Evolutionary conservation across 1,284 basidiomycete species (phyloP), one percentile per base, ranked within the genome.

Genomic region (Amylostereum chailletii): DNA sequence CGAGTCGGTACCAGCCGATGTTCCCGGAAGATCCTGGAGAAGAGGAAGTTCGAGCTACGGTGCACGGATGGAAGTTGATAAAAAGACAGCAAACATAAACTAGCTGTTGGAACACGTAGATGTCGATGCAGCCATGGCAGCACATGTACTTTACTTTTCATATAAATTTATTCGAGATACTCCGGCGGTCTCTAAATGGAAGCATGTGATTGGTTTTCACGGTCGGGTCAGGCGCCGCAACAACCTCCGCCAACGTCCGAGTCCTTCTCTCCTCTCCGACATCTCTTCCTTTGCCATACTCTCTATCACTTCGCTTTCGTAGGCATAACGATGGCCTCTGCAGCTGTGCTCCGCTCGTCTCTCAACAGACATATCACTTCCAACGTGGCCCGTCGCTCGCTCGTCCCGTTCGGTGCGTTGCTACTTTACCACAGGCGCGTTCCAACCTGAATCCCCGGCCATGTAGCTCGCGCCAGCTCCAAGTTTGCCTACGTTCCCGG

Each of bases 11-110:
- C 1, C 63, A 90, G 75, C 84, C 87, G 1, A 94, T 94, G 91
- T 94, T 94, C 58, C 83, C 85, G 0, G 77, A 91, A 8, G 92
- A 95, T 67, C 70, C 79, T 2, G 92, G 92, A 7, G 86, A 87
- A 50, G 83, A 82, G 57, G 73, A 77, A 11, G 72, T 90, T 6
- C 72, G 88, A 6, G 73, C 81, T 6, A 87, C 81, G 0, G 88
- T 91, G 1, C 83, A 88, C 57, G 91, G 91, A 2, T 92, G 88
- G 84, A 73, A 70, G 31, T 60, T 89, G 55, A 74, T 67, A 0
- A 66, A 69, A 42, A 8, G 34, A 47, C 37, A n/a, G 37, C 6
- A 19, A 31, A 26, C 8, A 19, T 19, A 1, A 19, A 19, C 19
- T 19, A 19, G 19, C 19, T 19, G 19, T 19, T 19, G 19, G 19